Base-by-base conservation (phyloP, 2,329 filamentous ascomycete species). In the Paraconiothyrium brasiliense region DNA sequence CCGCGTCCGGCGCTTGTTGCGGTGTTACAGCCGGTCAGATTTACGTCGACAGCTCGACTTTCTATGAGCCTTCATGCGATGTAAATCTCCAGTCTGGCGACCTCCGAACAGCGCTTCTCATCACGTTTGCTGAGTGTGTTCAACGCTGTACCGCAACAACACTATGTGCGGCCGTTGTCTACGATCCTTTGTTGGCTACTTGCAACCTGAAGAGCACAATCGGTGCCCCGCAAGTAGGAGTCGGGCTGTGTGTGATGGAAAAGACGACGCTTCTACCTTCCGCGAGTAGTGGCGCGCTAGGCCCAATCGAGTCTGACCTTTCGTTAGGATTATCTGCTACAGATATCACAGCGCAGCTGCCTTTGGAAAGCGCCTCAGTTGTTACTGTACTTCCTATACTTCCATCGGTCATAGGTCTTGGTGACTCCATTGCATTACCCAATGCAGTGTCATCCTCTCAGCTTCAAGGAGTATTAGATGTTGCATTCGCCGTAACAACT, bases 171-270 rank as follows among this genome's bases (percentile, higher is more conserved):
- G 58, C 52, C 7, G 8, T 60, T 30, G 35, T 60, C 3, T 60
- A 56, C 34, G 57, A 60, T 39, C 51, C 51, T 30, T 9, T 55
- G 2, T 32, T 57, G 22, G n/a, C 16, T 7, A 27, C 43, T 4
- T 60, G 58, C 41, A 44, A 46, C 14, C 27, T 60, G 22, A 60
- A 60, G 32, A 57, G 32, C 11, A 20, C 52, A 9, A 11, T 60
- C 9, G 46, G 58, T 24, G 24, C 35, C n/a, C 20, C 58, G 10
- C 20, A 56, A n/a, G 24, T 27, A 27, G 46, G 1, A 14, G 37
- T 22, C 34, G 58, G 58, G 13, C 13, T 37, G 14, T 60, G 58
- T 52, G 58, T 48, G 7, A 60, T 60, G 52, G 35, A 34, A 10
- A 57, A 55, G 27, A 49, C 10, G 34, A 8, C 43, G 16, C 24